Conservation (phyloP, 345 rosid species). For the Luvunga scandens region DNA sequence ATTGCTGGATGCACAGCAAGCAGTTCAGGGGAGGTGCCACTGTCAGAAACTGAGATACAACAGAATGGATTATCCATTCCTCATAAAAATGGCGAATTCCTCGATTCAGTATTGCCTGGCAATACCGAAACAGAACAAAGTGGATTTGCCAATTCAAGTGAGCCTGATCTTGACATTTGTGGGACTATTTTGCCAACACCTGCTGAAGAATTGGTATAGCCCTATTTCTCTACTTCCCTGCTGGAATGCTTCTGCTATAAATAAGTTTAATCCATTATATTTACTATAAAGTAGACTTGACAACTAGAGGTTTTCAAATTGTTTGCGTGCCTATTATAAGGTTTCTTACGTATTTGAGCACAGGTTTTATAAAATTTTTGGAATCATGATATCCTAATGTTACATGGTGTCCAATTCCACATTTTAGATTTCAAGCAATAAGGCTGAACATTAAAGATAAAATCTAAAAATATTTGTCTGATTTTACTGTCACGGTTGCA, state of each 20-base stretch:
- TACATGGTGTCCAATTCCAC: not conserved
- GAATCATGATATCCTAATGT: not conserved
- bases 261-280: not conserved
- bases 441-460: not conserved
- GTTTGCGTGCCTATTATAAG: not conserved
- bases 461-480: not conserved
- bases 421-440: not conserved
- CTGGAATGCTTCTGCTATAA: not conserved
- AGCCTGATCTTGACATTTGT: constrained; percentile 30
- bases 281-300: not conserved
- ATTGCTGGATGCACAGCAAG: constrained; percentile 27
- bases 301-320: not conserved
- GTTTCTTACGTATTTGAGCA: constrained; percentile 1
- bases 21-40: constrained; percentile 42
- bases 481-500: not conserved
- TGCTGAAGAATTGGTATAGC: constrained; percentile 57
- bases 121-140: constrained; percentile 27
- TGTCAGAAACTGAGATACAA: constrained; percentile 37
- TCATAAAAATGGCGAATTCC: constrained; percentile 28
- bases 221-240: not conserved
- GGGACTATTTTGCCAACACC: constrained; percentile 35
- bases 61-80: constrained; percentile 21
- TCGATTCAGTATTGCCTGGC: constrained; percentile 28
- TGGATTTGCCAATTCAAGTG: constrained; percentile 37
- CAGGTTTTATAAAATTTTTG: not conserved